Evolutionary conservation across 2,329 filamentous ascomycete genomes (phyloP), one percentile per base, ranked within the genome.

Genomic region (Phoma herbarum): DNA sequence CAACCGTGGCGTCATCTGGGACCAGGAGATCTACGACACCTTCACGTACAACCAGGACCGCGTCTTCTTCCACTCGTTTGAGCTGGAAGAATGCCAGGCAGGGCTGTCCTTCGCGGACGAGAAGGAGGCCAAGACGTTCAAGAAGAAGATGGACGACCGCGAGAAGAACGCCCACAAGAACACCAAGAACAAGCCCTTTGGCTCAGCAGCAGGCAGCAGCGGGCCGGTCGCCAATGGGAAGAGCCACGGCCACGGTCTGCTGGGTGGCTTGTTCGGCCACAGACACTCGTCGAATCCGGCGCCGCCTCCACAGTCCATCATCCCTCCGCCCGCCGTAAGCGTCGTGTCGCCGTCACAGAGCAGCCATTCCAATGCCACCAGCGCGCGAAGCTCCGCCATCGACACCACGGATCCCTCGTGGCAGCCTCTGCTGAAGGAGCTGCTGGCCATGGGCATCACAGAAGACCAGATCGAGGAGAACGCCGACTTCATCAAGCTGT

Each of bases 31-130:
- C 70, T 99, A 96, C 80, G 94, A 99, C 69, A 88, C 88, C 49
- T 98, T 96, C 84, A 84, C 85, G 63, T 99, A 98, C 83, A 97
- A 97, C 79, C 94, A 97, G 75, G 95, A 99, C 77, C 89, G 95
- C 61, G 94, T 92, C 60, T 99, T 97, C 80, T 99, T 99, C 80
- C 93, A 98, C 79, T 93, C 92, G 6, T 99, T 99, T 75, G 95
- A 99, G 80, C 85, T 97, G 55, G 93, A 98, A 78, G 88, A 96
- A 63, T 98, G 93, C 72, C 81, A 96, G 60, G 95, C 93, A 6
- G 95, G 89, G 0, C 81, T 99, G 60, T 97, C 92, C 23, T 99
- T 99, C 72, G 88, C 90, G 61, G 95, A 98, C 77, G 95, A 98
- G 82, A 98, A 97, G 79, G 95, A 99, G 81, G 95, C 95, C 31